Evolutionary conservation across 169 alveolate genomes (phyloP), one percentile per base, ranked within the genome.

Genomic region (Eimeria necatrix): DNA sequence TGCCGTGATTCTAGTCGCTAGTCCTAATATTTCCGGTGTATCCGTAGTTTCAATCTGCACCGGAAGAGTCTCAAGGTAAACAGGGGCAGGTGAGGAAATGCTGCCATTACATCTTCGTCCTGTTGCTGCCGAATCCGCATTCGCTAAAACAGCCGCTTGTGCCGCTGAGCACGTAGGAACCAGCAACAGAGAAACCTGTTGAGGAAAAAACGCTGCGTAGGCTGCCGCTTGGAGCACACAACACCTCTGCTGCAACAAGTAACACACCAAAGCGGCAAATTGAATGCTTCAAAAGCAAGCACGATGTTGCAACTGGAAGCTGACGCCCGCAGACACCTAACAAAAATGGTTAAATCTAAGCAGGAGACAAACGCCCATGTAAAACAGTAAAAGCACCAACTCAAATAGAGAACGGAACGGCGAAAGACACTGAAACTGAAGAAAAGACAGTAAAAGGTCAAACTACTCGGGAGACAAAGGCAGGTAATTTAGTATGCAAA

Each of bases 201-300:
- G 24, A 48, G 83, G 83, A 48, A 73, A 73, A 41, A 73, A 73
- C 52, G 83, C 83, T 1, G 48, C 56, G 46, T 73, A 73, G 48
- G 83, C 83, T 41, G 83, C 83, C 46, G 83, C 83, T 41, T 73
- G 83, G 22, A 73, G 52, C 83, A 73, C 83, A 7, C 51, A 73
- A 48, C 83, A 73, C 10, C 51, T 16, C 24, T 73, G 83, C 83
- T 73, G 83, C 51, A 73, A 53, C 52, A 22, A 4, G 24, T 2
- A 41, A 56, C 68, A 10, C 12, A 10, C 68, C 12, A 3, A 0
- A 10, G 78, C 78, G 20, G 78, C 83, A 73, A 32, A 32, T 32
- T 2, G 41, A 32, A 32, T 32, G 41, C 41, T 1, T 56, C 68
- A 18, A 56, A 18, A 10, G 68, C 22, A 0, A 56, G 68, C 22